Conservation (phyloP, 2,329 filamentous ascomycete species). For the Ascochyta pisi region DNA sequence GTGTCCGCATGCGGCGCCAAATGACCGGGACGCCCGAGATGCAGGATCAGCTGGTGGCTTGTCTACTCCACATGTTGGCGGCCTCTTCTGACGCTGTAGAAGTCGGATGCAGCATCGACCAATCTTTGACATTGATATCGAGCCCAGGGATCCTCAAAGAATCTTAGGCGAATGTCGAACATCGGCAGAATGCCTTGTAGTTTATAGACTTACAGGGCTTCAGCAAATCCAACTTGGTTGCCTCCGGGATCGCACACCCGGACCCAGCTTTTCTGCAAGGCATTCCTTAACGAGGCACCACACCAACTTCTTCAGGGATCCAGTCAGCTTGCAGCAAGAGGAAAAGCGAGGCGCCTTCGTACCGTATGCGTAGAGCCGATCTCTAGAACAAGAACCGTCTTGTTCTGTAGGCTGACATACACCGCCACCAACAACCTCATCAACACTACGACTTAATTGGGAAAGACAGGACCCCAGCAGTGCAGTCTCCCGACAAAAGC, state of each 20-base stretch:
- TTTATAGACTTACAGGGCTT: too few relatives aligned
- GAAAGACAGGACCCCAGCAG: background rate
- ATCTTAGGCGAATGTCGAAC: too few relatives aligned
- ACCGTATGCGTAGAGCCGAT: too few relatives aligned
- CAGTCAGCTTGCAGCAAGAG: background rate
- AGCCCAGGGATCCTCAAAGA: too few relatives aligned
- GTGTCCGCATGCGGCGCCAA: conserved; percentile 1
- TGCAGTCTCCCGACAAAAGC: too few relatives aligned
- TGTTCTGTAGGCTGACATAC: background rate
- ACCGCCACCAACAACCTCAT: background rate
- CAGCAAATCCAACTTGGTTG: too few relatives aligned
- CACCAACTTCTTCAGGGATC: background rate
- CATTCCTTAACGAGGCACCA: background rate
- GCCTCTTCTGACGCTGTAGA: background rate
- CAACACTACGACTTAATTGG: background rate
- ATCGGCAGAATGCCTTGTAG: too few relatives aligned
- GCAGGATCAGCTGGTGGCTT: conserved; percentile 2
- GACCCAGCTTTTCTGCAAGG: too few relatives aligned
- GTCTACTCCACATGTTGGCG: conserved; percentile 5
- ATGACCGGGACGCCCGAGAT: background rate
- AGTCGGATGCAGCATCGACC: too few relatives aligned
- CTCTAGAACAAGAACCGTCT: background rate
- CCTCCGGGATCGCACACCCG: too few relatives aligned
- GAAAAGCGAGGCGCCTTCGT: background rate
- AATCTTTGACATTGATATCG: too few relatives aligned